A percentile compares a stretch with the other conserved stretches of the same genome.
Evolutionary conservation across 2,329 filamentous ascomycete genomes (phyloP).

Genomic region (Orbilia ellipsospora): DNA sequence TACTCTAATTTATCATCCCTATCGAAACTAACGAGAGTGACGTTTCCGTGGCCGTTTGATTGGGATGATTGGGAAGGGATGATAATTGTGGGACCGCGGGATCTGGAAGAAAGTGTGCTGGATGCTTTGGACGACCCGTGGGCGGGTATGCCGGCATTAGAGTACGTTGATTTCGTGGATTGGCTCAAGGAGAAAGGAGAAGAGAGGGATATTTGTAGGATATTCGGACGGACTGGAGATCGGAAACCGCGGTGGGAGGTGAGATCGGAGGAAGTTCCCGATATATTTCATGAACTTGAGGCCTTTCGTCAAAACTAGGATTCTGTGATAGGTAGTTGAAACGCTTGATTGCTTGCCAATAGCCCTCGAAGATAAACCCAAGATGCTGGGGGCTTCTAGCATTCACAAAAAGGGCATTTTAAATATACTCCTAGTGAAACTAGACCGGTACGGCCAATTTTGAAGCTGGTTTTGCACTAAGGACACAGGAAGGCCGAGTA

Average conservation of each 20-base stretch:
- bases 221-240: background rate
- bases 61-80: background rate
- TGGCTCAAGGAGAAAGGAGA: background rate
- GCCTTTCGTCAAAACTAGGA: background rate
- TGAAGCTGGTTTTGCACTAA: too few relatives aligned
- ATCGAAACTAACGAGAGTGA: background rate
- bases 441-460: too few relatives aligned
- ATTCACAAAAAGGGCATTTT: too few relatives aligned
- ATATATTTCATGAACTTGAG: background rate
- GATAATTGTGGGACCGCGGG: background rate
- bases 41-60: slow-evolving; percentile 13
- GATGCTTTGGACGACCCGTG: background rate
- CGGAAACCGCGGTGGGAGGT: background rate
- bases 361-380: too few relatives aligned
- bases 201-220: background rate
- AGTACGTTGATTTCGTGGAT: slow-evolving; percentile 23
- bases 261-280: background rate
- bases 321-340: background rate
- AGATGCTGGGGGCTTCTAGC: too few relatives aligned
- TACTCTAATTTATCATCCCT: background rate
- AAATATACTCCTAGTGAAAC: too few relatives aligned
- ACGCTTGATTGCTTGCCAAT: too few relatives aligned
- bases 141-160: background rate
- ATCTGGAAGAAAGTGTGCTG: background rate
- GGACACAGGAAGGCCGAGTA: background rate